Conservation (phyloP, 2,329 filamentous ascomycete genomes). For the Bipolaris zeicola region DNA sequence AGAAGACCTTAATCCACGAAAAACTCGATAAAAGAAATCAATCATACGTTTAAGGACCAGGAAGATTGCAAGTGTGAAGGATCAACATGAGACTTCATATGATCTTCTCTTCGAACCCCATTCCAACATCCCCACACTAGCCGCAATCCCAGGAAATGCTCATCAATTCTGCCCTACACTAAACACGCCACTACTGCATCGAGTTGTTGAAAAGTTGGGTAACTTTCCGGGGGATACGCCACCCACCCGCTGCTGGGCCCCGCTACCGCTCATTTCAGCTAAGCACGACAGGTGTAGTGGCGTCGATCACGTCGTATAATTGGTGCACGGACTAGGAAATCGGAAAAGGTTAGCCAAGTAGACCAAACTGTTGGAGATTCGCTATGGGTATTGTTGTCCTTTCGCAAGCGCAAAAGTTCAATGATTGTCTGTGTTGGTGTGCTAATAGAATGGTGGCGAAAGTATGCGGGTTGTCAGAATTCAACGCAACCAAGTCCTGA, state of each 20-base stretch:
- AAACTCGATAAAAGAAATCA: not conserved
- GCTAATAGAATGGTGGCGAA: not conserved
- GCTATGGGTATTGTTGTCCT: conserved; percentile 14
- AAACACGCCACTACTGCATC: not conserved
- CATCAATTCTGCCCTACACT: conserved; percentile 5
- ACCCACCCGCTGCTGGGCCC: conserved; percentile 6
- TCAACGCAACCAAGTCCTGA: not conserved
- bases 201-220: not conserved
- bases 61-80: not conserved
- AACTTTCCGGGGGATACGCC: not conserved
- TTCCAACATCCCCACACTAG: not conserved
- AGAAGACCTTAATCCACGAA: not conserved
- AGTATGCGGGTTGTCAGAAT: not conserved
- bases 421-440: no score
- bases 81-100: conserved; percentile 10
- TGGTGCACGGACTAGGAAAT: conserved; percentile 9
- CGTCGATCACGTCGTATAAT: conserved; percentile 11
- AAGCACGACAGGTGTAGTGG: conserved; percentile 13
- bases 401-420: not conserved
- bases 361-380: not conserved
- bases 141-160: not conserved
- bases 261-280: conserved; percentile 9
- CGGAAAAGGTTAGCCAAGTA: conserved; percentile 32
- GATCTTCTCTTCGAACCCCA: not conserved
- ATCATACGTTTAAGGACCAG: not conserved